Evolutionary conservation across 306 rosid species (phyloP).

Genomic region (Cyclanthera cordifolia): DNA sequence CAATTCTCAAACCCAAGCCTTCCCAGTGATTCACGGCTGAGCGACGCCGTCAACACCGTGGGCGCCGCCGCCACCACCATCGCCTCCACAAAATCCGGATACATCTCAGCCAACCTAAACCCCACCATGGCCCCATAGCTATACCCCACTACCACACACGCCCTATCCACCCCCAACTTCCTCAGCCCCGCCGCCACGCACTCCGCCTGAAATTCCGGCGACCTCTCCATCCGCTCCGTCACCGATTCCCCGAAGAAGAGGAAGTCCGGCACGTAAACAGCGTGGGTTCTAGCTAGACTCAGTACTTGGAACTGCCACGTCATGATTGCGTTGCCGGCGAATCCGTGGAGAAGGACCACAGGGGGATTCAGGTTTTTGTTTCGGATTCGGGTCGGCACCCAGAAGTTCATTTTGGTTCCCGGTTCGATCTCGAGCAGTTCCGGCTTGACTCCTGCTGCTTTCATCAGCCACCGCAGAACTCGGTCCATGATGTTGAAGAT

Average conservation of each 20-base stretch:
- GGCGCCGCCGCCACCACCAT: constrained; percentile 26
- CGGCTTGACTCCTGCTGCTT: constrained; percentile 17
- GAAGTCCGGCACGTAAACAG: constrained; percentile 31
- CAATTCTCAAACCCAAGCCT: constrained; percentile 21
- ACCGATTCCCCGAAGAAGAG: constrained; percentile 30
- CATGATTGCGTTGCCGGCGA: constrained; percentile 23
- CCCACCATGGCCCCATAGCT: constrained; percentile 44
- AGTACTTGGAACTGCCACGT: constrained; percentile 37
- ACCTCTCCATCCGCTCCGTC: constrained; percentile 25
- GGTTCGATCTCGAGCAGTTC: constrained; percentile 26
- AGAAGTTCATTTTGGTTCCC: constrained; percentile 32
- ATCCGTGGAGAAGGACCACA: constrained; percentile 31
- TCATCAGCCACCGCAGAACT: constrained; percentile 11
- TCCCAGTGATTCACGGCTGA: constrained; percentile 13
- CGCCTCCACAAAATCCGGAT: constrained; percentile 26
- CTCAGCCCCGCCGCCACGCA: constrained; percentile 31
- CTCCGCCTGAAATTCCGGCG: constrained; percentile 32
- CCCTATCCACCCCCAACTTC: constrained; percentile 26
- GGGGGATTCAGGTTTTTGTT: constrained; percentile 11
- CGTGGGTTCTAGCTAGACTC: constrained; percentile 18
- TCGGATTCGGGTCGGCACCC: constrained; percentile 14
- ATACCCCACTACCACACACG: constrained; percentile 20
- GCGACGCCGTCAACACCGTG: constrained; percentile 22
- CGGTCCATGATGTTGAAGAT: constrained; percentile 15
- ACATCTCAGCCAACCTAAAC: constrained; percentile 28